These are phyloP conservation scores for Fraxinus platypoda DNA, from an alignment of 305 asterid species.

Conservation along the genomic window DNA sequence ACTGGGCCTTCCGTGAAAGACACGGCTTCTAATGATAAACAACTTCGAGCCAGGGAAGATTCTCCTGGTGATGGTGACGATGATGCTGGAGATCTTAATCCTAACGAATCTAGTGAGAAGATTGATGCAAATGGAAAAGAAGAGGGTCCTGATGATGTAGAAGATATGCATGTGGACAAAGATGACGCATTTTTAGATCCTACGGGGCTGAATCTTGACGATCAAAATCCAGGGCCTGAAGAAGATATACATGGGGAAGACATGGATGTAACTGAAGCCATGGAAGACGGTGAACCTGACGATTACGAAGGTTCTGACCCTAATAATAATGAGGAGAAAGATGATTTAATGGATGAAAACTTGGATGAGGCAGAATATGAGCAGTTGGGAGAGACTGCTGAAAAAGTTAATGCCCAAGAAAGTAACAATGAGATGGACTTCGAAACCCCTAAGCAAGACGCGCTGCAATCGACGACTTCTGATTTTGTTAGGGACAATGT, in stretches of 20 bases:
- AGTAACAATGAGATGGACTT: constrained; percentile 40
- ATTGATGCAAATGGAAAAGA: constrained; percentile 47
- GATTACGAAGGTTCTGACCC: constrained; percentile 41
- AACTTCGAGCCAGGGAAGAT: constrained; percentile 81
- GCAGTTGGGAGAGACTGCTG: constrained; percentile 41
- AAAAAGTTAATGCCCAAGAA: constrained; percentile 36
- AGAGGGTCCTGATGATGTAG: constrained; percentile 45
- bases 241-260: constrained; percentile 50
- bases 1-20: constrained; percentile 71
- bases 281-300: constrained; percentile 57
- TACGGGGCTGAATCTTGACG: constrained; percentile 62
- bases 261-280: constrained; percentile 38
- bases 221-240: constrained; percentile 42
- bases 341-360: constrained; percentile 33
- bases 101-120: constrained; percentile 38
- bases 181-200: constrained; percentile 64
- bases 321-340: constrained; percentile 41
- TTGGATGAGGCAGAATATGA: constrained; percentile 46
- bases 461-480: constrained; percentile 35
- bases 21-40: constrained; percentile 44
- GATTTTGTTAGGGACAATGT: constrained; percentile 30
- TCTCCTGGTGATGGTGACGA: constrained; percentile 34
- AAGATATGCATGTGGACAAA: constrained; percentile 65
- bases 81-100: constrained; percentile 49
- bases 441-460: constrained; percentile 37